Base-by-base conservation (phyloP, 1,284 basidiomycete species). In the Sphagnurus paluster region DNA sequence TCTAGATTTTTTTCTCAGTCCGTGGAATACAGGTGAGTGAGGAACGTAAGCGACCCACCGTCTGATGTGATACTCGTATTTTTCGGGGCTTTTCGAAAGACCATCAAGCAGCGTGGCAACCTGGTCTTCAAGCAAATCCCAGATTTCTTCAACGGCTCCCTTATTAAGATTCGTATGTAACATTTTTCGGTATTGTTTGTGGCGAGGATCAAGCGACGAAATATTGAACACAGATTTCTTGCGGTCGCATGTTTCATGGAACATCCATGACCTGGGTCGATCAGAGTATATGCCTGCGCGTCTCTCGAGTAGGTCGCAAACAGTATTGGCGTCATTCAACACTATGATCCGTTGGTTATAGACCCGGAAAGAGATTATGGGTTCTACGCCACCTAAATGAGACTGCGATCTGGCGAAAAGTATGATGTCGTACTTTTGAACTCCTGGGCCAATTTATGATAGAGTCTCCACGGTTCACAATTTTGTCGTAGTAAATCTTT, bases 181-280 rank as follows among this genome's bases (percentile, higher is more conserved):
- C 2, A 75, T 55, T 26, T 55, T 65, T 5, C 74, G 62, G 43
- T 76, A 76, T 21, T 60, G 60, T 45, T 56, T 62, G 51, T 75
- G 72, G 10, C 68, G 59, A 1, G 59, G 53, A 46, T 70, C 56
- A 4, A 56, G 55, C 2, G 69, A 65, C 3, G 70, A 68, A 11
- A 72, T 67, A 43, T 69, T 70, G 58, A 70, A 72, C 24, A 68
- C 62, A 1, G 66, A 58, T 39, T 66, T 58, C 33, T 62, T 63
- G 6, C 73, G 68, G 17, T 63, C 70, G 42, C 69, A 72, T 24
- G 76, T 63, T 5, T 66, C 67, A 37, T 68, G 61, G 52, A 60
- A 71, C 71, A 76, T 74, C 61, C 65, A 68, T 4, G 61, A 62
- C 39, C 56, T 59, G 0, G 75, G 73, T 1, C 74, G 67, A 44